These are phyloP conservation scores for Metschnikowia baotianmanensis DNA, from an alignment of 805 yeast species.

Conservation along the genomic window DNA sequence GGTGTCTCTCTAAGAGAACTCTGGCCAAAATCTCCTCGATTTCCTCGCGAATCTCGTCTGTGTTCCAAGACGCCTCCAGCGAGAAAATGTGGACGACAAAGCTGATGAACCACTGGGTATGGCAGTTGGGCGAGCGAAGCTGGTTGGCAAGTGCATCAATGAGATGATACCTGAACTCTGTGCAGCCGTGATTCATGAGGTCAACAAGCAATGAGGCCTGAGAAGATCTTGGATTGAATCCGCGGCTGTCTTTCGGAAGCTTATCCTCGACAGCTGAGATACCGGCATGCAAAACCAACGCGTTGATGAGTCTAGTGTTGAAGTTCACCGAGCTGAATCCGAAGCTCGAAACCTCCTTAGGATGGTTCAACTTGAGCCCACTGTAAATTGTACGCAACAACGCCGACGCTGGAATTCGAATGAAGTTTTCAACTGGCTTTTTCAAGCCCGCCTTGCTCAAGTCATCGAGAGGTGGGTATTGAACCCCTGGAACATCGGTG, in stretches of 20 bases:
- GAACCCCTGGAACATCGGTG: constrained; percentile 54
- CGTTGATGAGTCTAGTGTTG: constrained; percentile 65
- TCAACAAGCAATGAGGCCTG: constrained; percentile 68
- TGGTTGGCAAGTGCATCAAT: constrained; percentile 84
- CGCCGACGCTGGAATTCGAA: constrained; percentile 73
- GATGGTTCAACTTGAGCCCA: constrained; percentile 51
- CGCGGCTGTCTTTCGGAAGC: constrained; percentile 40
- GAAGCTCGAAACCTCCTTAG: constrained; percentile 55
- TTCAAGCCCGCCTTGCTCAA: constrained; percentile 56
- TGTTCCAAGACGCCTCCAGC: constrained; percentile 55
- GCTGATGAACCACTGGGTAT: constrained; percentile 83
- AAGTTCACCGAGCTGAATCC: constrained; percentile 55
- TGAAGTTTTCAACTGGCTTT: constrained; percentile 76
- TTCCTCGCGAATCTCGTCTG: constrained; percentile 37
- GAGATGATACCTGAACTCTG: constrained; percentile 69
- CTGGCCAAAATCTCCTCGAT: constrained; percentile 81
- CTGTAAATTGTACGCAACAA: constrained; percentile 60
- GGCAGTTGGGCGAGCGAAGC: constrained; percentile 86
- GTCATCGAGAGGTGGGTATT: constrained; percentile 61
- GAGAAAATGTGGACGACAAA: constrained; percentile 69
- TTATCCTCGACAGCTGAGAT: constrained; percentile 62
- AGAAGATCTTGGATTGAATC: constrained; percentile 59
- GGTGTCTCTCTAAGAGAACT: constrained; percentile 78
- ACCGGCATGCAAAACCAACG: constrained; percentile 79
- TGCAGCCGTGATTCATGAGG: constrained; percentile 58